Evolutionary conservation across 352 stramenopile species (phyloP).

Genomic region (Phytophthora cactorum): DNA sequence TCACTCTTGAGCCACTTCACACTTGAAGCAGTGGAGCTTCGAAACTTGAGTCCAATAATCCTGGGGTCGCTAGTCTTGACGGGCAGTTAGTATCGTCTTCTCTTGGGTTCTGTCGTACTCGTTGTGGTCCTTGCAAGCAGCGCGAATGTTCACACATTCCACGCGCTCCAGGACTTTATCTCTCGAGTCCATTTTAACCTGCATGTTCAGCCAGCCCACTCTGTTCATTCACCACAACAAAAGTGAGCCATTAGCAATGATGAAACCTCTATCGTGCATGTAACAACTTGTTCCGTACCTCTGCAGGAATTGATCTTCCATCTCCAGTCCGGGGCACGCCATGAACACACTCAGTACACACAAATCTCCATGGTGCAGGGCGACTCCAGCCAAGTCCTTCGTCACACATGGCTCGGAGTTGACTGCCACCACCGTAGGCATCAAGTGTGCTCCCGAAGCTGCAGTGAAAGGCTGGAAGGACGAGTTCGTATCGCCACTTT

Average conservation of each 20-base stretch:
- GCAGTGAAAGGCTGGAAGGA: constrained; percentile 44
- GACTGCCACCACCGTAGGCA: constrained; percentile 44
- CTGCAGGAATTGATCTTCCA: constrained; percentile 63
- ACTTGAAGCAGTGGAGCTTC: not conserved
- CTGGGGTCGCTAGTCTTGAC: not conserved
- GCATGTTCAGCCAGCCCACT: constrained; percentile 15
- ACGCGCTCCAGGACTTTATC: not conserved
- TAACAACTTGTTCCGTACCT: constrained; percentile 30
- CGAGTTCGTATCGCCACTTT: not conserved
- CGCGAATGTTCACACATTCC: constrained; percentile 21
- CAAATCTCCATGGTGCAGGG: constrained; percentile 51
- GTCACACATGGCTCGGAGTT: constrained; percentile 37
- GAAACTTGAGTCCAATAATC: constrained; percentile 4
- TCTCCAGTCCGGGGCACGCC: constrained; percentile 49
- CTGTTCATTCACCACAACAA: constrained; percentile 6
- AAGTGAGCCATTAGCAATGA: not conserved
- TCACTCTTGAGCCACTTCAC: constrained; percentile 1
- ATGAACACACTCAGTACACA: constrained; percentile 64
- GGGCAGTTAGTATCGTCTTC: constrained; percentile 11
- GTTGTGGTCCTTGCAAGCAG: constrained; percentile 4
- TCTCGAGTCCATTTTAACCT: constrained; percentile 9
- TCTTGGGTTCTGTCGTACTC: constrained; percentile 15
- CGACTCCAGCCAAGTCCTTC: constrained; percentile 31
- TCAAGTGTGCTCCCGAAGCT: constrained; percentile 49
- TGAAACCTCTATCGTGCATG: not conserved